Base-by-base conservation (phyloP, 2,329 filamentous ascomycete species). In the Phaeosphaeria sp. region DNA sequence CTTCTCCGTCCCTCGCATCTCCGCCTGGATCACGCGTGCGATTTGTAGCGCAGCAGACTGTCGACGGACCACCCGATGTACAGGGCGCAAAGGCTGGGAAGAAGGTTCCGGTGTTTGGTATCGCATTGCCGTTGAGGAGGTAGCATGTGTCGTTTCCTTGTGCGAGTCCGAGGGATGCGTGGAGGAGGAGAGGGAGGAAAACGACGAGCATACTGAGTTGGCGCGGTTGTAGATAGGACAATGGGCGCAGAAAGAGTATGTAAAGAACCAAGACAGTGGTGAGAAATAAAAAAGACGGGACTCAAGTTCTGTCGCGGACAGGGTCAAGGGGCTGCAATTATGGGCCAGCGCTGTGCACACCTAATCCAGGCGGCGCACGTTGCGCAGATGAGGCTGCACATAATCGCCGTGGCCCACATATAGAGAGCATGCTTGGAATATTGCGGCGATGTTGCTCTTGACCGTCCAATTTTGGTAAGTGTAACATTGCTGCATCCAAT, bases 1-100 rank as follows among this genome's bases (percentile, higher is more conserved):
- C 44, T 13, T 48, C 42, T 21, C 33, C 53, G 2, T 47, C 43
- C 4, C 24, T 15, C 3, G 18, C n/a, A 13, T 56, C 33, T 11
- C 53, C 53, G n/a, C 53, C 53, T 5, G 53, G 20, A 3, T 42
- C 27, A 40, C 27, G 40, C 22, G 21, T 18, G 2, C 47, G 53
- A 17, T 56, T 51, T 22, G 24, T 42, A 22, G 47, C 53, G 22
- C 48, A 56, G 18, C 54, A 52, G 22, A 49, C 43, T 25, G 22
- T 43, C n/a, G 36, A 24, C 6, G 36, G 49, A 18, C 48, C 53
- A 15, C 25, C 18, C 11, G 42, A 36, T 1, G 53, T 47, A 49
- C 53, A 56, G 11, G 47, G 48, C 30, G 40, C 15, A 18, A 51
- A 51, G 20, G 22, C 46, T 21, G 30, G 40, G 42, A 45, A 56